phyloP scores from a whole-genome alignment of 495 filamentous ascomycete species.

The Neurospora tetraspora region DNA sequence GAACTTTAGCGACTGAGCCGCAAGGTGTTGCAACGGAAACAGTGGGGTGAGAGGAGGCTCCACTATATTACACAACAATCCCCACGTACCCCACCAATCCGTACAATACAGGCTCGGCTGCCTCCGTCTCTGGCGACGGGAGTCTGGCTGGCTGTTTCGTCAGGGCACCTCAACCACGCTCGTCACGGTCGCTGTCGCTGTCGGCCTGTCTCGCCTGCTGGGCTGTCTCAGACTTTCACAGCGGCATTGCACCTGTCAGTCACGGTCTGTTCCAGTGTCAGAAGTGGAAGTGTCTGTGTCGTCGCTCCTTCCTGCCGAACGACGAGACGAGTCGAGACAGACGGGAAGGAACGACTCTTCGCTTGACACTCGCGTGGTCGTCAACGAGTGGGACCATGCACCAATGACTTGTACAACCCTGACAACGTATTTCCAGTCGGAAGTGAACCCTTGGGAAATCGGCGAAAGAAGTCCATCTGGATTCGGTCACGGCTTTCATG shows the following conservation, averaged over 20 bases:
- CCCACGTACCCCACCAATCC: not conserved
- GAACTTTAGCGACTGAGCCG: not conserved
- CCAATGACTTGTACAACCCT: not conserved
- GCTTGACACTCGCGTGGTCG: not conserved
- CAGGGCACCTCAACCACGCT: too few species aligned
- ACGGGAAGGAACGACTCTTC: not conserved
- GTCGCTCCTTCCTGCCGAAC: not conserved
- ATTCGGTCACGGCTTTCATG: not conserved
- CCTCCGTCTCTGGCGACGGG: not conserved
- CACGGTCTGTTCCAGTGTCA: too few species aligned
- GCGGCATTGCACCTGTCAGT: not conserved
- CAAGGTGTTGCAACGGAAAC: not conserved
- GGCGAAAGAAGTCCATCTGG: not conserved
- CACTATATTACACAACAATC: not conserved
- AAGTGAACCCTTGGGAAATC: not conserved
- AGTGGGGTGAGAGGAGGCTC: not conserved
- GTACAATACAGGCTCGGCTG: not conserved
- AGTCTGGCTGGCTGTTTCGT: not conserved
- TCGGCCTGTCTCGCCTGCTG: not conserved
- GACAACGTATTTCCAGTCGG: not conserved
- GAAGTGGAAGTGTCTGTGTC: not conserved
- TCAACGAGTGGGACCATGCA: not conserved
- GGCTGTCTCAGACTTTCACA: not conserved
- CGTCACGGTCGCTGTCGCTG: not conserved
- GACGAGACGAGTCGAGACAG: not conserved